Evolutionary conservation across 2,329 filamentous ascomycete genomes (phyloP), one percentile per base, ranked within the genome.

Genomic region (Fusarium denticulatum): DNA sequence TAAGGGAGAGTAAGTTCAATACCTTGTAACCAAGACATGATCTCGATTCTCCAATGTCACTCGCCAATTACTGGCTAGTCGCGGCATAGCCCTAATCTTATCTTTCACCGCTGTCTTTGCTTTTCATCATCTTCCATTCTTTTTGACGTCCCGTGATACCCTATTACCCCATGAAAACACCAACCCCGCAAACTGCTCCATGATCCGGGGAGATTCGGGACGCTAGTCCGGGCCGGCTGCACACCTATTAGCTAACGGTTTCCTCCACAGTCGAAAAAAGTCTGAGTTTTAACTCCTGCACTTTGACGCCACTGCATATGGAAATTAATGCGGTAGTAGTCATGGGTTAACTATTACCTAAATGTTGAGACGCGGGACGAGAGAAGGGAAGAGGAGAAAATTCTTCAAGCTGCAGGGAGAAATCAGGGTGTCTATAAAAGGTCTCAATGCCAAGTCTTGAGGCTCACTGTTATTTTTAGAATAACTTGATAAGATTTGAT

Each of bases 171-270:
- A 72, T 72, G 37, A 55, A 72, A 69, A 72, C 34, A 58, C 26
- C 43, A 65, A 69, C 69, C 69, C 69, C 69, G 69, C 69, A 72
- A 62, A 58, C 20, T 57, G 49, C 60, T 40, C 47, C 60, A 71
- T 53, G 69, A 60, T 60, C 69, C 69, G 64, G 69, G 69, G 69
- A 34, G 40, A 72, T 32, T 65, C 69, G 69, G 69, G 69, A 69
- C 34, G 42, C 69, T 69, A 65, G 53, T 42, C 69, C 69, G 36
- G 69, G 28, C 49, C 49, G 47, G 56, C 20, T 64, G 53, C 69
- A 60, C 43, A 68, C 55, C 32, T 50, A 72, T 72, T 72, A 72
- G 69, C 69, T 72, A 72, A 72, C 40, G 57, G 69, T 69, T 69
- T 69, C 64, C 58, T 69, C 39, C 37, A 47, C 34, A 24, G 11